Evolutionary conservation across 23 red algal species (phyloP), one percentile per base, ranked within the genome.

Genomic region (Cyanidioschyzon merolae): DNA sequence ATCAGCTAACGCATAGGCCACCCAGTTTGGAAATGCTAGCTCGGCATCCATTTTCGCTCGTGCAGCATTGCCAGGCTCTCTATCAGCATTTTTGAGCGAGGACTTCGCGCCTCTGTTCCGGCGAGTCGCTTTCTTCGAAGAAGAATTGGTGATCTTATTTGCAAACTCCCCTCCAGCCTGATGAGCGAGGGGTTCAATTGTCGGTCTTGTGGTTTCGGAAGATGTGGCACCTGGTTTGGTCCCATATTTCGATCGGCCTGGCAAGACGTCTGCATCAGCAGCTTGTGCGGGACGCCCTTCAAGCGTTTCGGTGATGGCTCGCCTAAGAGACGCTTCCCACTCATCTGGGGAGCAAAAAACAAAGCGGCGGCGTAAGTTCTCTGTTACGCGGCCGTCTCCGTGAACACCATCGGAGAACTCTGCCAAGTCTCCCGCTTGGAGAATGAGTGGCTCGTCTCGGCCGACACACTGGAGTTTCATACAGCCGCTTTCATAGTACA

Each of bases 11-110:
- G 59, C 38, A 16, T 71, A 57, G 17, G 58, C 78, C 38, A 81
- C 39, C 78, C 78, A 81, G 1, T 50, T 81, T 0, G 78, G 78
- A 67, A 81, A 81, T 0, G 78, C 68, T 36, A 41, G 63, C 63
- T 71, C 63, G 12, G 21, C 34, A 38, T 57, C n/a, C 63, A 35
- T 71, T 3, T 27, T 15, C 12, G 63, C 63, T 71, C 63, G 63
- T 17, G 63, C 63, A 32, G n/a, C 63, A 15, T 32, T 27, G 63
- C 63, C 63, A 27, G 3, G 63, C 63, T 25, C 29, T 32, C 63
- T 39, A 37, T 39, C 57, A 54, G 57, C 37, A 24, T 78, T n/a
- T n/a, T n/a, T n/a, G n/a, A n/a, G n/a, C n/a, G n/a, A n/a, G n/a
- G n/a, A n/a, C n/a, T n/a, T n/a, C n/a, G n/a, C n/a, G n/a, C n/a